phyloP scores from a whole-genome alignment of 257 asterid genomes.

The Fraxinus excelsior region DNA sequence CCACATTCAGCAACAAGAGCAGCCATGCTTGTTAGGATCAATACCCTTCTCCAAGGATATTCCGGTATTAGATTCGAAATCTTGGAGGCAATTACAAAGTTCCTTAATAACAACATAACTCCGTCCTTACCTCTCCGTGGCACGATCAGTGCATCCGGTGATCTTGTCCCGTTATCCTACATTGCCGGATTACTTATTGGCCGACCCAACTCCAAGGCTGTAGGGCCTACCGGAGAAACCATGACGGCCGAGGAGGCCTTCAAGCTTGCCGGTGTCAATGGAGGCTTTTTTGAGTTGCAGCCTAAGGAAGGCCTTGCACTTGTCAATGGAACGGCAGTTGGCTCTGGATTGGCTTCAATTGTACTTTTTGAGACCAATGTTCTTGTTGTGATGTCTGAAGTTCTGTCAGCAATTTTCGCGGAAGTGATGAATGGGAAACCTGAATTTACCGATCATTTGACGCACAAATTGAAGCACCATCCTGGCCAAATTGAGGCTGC shows the following conservation, averaged over 20 bases:
- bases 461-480: slow-evolving; percentile 60
- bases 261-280: slow-evolving; percentile 44
- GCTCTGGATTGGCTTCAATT: slow-evolving; percentile 56
- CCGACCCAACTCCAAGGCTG: slow-evolving; percentile 53
- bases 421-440: slow-evolving; percentile 65
- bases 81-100: slow-evolving; percentile 50
- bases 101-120: slow-evolving; percentile 49
- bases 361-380: slow-evolving; percentile 54
- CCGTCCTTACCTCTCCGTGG: slow-evolving; percentile 59
- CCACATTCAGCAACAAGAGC: slow-evolving; percentile 56
- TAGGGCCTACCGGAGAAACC: slow-evolving; percentile 42
- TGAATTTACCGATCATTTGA: slow-evolving; percentile 59
- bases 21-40: slow-evolving; percentile 56
- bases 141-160: slow-evolving; percentile 53
- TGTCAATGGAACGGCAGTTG: slow-evolving; percentile 60
- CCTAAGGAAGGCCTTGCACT: slow-evolving; percentile 66
- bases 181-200: slow-evolving; percentile 57
- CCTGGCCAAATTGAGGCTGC: slow-evolving; percentile 46
- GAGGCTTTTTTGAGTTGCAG: slow-evolving; percentile 55
- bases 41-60: slow-evolving; percentile 56
- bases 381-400: slow-evolving; percentile 41
- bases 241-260: slow-evolving; percentile 51
- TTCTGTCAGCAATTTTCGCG: slow-evolving; percentile 55
- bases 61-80: slow-evolving; percentile 56
- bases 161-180: slow-evolving; percentile 53